These are phyloP conservation scores for Irpex rosettiformis DNA, from an alignment of 1,284 basidiomycete genomes.

Conservation along the genomic window DNA sequence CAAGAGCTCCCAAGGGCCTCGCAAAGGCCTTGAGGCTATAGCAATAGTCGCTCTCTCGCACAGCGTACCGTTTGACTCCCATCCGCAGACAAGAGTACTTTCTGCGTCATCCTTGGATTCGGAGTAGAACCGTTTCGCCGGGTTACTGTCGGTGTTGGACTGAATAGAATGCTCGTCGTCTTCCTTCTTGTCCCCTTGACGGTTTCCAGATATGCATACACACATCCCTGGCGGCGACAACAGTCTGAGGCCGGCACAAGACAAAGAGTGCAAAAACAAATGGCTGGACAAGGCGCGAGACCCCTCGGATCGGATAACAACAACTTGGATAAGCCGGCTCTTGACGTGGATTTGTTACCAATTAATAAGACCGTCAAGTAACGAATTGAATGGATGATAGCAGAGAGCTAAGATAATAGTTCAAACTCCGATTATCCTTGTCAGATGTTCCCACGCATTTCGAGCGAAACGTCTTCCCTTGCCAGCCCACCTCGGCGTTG, in stretches of 20 bases:
- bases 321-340: neutral
- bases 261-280: neutral
- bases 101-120: neutral
- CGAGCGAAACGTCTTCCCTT: conserved; percentile 10
- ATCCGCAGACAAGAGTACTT: neutral
- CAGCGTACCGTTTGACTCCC: neutral
- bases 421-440: conserved; percentile 12
- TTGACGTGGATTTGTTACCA: conserved; percentile 1
- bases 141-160: neutral
- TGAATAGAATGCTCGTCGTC: neutral
- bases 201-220: neutral
- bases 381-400: neutral
- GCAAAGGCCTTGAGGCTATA: neutral
- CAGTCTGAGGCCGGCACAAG: too few species aligned
- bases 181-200: neutral
- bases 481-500: conserved; percentile 13
- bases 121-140: neutral
- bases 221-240: neutral
- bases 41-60: neutral
- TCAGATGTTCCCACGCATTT: conserved; percentile 14
- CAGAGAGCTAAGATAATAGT: neutral
- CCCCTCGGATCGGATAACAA: neutral
- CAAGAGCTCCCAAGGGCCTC: neutral
- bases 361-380: neutral
- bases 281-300: neutral